These are phyloP conservation scores for Pleurotus eryngii DNA, from an alignment of 768 basidiomycete species.

Conservation along the genomic window DNA sequence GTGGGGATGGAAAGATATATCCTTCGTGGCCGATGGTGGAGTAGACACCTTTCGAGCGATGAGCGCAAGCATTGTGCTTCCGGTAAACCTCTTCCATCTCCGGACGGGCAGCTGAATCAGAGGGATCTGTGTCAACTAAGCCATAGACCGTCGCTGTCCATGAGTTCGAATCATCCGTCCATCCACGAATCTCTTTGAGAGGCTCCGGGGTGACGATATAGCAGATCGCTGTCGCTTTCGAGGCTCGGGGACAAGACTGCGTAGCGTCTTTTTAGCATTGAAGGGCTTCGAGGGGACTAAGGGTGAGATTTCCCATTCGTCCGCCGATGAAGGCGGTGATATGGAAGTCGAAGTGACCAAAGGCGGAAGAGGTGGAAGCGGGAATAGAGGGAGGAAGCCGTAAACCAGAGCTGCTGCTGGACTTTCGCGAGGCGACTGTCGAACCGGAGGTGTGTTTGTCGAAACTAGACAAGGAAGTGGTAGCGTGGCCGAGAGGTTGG, in stretches of 20 bases:
- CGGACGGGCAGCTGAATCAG: conserved; percentile 13
- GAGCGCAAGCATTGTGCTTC: conserved; percentile 49
- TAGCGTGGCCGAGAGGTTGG: conserved; percentile 34
- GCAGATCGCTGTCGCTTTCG: conserved; percentile 33
- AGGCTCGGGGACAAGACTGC: conserved; percentile 38
- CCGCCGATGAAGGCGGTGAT: conserved; percentile 23
- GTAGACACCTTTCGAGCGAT: conserved; percentile 44
- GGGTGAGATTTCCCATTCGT: conserved; percentile 10
- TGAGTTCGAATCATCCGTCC: conserved; percentile 63
- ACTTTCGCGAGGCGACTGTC: conserved; percentile 30
- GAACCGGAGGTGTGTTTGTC: conserved; percentile 33
- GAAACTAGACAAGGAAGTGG: conserved; percentile 38
- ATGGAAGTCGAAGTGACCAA: conserved; percentile 23
- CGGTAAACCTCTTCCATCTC: conserved; percentile 32
- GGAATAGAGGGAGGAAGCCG: neutral
- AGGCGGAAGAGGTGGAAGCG: conserved; percentile 26
- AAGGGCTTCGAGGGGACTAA: conserved; percentile 17
- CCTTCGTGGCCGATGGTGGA: conserved; percentile 39
- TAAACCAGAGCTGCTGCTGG: neutral
- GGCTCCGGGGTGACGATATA: conserved; percentile 35
- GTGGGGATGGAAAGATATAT: conserved; percentile 9
- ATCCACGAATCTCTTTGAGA: conserved; percentile 35
- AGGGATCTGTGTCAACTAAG: conserved; percentile 36
- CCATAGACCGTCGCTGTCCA: conserved; percentile 69
- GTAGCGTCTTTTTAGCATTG: conserved; percentile 52